Evolutionary conservation across 768 basidiomycete genomes (phyloP), one percentile per base, ranked within the genome.

Genomic region (Cystobasidium onofrii): DNA sequence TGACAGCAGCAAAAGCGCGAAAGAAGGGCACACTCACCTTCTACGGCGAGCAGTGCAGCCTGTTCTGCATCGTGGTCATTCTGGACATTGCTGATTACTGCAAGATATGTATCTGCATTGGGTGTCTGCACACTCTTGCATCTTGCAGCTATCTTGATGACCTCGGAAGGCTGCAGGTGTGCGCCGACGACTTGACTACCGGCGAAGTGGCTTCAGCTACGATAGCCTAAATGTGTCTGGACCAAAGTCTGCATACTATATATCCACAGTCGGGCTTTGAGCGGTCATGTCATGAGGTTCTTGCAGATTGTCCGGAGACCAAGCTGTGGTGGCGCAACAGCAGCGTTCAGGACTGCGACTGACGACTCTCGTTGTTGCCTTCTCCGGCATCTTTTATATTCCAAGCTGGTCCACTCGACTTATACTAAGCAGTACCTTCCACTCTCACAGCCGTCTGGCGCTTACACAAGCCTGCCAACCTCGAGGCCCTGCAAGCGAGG

Each of bases 121-220:
- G 52, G 27, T 39, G 27, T 27, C 34, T 64, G 63, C 6, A 41
- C 36, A 27, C 63, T 55, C 55, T 34, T 33, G 50, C 52, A 60
- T 25, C 50, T 44, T 34, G 33, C 29, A 33, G 69, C 69, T 55
- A 71, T 33, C 69, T 71, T 71, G 55, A 71, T 36, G 69, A 71
- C 69, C 44, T 71, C 69, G 39, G 4, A 33, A 7, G 69, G 33
- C 29, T 46, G 44, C 20, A 67, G 17, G 39, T 60, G 57, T 20
- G 25, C 9, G 3, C 33, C 29, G 3, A 60, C 29, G 25, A 64
- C 7, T 4, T 29, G 12, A 64, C 63, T 64, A 34, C 4, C 4
- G 4, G 25, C 18, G 57, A 4, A 9, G 4, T 25, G 7, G 7
- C 10, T 4, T 31, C 23, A 61, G 57, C 12, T 12, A 7, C 13